A percentile compares a stretch with the other conserved stretches of the same genome.
Evolutionary conservation across 2,329 filamentous ascomycete species (phyloP).

Genomic region (Macroventuria anomochaeta): DNA sequence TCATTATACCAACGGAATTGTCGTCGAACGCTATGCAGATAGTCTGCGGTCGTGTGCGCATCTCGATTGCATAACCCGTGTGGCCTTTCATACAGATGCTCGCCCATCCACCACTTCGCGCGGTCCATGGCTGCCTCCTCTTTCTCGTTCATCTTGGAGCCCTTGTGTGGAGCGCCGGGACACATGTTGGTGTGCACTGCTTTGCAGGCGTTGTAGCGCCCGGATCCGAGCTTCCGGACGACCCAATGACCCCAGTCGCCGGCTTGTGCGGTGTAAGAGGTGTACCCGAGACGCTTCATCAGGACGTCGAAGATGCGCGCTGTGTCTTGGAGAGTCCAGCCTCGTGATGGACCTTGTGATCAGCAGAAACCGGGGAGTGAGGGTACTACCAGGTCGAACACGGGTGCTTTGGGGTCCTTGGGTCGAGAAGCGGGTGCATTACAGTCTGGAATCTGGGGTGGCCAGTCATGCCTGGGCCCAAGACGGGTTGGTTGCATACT

Average conservation of each 20-base stretch:
- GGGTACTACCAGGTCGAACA: constrained; percentile 65
- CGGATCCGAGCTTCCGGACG: constrained; percentile 47
- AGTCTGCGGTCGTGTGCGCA: constrained; percentile 54
- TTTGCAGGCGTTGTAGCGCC: constrained; percentile 46
- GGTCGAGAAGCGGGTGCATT: constrained; percentile 46
- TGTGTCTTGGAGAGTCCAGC: constrained; percentile 56
- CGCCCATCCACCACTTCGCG: constrained; percentile 43
- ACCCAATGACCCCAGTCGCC: constrained; percentile 54
- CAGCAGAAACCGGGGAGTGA: constrained; percentile 56
- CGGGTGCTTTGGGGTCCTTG: constrained; percentile 26
- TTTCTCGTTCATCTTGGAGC: constrained; percentile 37
- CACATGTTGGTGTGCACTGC: constrained; percentile 53
- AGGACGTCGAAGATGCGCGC: constrained; percentile 37
- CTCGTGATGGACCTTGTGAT: constrained; percentile 25
- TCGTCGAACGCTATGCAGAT: constrained; percentile 53
- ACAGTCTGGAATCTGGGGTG: constrained; percentile 39
- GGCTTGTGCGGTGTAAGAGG: constrained; percentile 47
- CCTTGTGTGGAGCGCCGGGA: constrained; percentile 46
- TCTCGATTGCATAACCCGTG: constrained; percentile 52
- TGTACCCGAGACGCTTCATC: constrained; percentile 50
- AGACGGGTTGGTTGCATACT: constrained; percentile 30
- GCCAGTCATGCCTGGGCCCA: neutral
- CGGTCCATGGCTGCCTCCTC: constrained; percentile 43
- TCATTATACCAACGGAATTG: constrained; percentile 53
- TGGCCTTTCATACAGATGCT: constrained; percentile 45